phyloP scores from a whole-genome alignment of 768 basidiomycete species.

The Asterophora lycoperdoides region DNA sequence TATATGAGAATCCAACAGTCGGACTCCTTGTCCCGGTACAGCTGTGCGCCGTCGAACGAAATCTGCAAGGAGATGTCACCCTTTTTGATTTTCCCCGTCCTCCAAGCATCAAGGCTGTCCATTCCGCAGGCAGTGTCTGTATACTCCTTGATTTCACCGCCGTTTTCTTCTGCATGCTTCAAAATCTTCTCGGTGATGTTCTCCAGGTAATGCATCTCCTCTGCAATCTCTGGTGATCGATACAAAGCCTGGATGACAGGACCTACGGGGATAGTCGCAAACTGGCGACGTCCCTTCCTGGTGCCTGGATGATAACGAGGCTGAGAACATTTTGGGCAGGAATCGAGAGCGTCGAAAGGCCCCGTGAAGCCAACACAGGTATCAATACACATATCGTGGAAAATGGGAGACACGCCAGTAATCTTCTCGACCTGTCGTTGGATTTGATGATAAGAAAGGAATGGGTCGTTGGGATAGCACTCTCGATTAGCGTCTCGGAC shows the following conservation, averaged over 20 bases:
- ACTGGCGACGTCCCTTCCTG: neutral
- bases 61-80: constrained; percentile 22
- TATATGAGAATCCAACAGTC: too few species aligned
- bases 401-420: constrained; percentile 31
- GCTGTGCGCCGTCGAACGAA: constrained; percentile 29
- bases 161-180: neutral
- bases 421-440: constrained; percentile 22
- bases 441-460: constrained; percentile 27
- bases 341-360: neutral
- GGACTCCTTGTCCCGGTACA: too few species aligned
- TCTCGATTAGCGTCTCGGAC: constrained; percentile 11
- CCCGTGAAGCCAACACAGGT: too few species aligned
- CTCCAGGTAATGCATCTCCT: constrained; percentile 8
- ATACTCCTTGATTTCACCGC: neutral
- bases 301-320: constrained; percentile 4
- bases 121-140: constrained; percentile 3
- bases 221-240: neutral
- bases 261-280: constrained; percentile 2
- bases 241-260: constrained; percentile 7
- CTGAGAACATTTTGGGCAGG: neutral
- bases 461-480: constrained; percentile 21
- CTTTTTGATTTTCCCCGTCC: neutral
- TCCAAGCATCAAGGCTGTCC: constrained; percentile 4
- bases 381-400: constrained; percentile 40
- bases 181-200: neutral